Evolutionary conservation across 2,329 filamentous ascomycete species (phyloP).

Genomic region (Furcasterigmium furcatum): DNA sequence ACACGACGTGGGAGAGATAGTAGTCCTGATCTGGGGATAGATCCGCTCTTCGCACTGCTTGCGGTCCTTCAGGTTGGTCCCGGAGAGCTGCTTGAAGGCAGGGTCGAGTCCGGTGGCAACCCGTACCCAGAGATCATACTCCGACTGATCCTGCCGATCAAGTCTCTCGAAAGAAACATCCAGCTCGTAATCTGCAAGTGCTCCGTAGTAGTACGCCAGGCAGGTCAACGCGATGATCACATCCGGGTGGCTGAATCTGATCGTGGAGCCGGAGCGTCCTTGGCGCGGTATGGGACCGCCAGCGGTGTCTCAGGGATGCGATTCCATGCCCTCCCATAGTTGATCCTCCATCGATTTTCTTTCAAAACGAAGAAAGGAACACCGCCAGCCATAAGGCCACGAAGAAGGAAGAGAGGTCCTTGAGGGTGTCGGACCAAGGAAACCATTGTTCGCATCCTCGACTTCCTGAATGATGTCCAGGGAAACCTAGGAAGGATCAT

Average conservation of each 20-base stretch:
- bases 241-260: conserved; percentile 62
- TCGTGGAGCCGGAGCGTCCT: conserved; percentile 50
- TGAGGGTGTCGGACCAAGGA: conserved; percentile 32
- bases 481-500: conserved; percentile 33
- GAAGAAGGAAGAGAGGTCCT: conserved; percentile 40
- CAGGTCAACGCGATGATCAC: conserved; percentile 53
- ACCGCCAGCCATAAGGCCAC: conserved; percentile 53
- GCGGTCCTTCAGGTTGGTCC: conserved; percentile 57
- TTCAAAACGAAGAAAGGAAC: conserved; percentile 50
- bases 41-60: conserved; percentile 41
- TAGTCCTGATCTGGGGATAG: conserved; percentile 58
- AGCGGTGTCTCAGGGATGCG: conserved; percentile 40
- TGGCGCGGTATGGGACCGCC: conserved; percentile 57
- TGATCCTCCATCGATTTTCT: conserved; percentile 61
- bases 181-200: conserved; percentile 48
- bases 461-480: conserved; percentile 25
- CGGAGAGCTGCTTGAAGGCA: conserved; percentile 35
- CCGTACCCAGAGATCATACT: conserved; percentile 49
- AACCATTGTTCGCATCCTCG: conserved; percentile 20
- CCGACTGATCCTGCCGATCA: conserved; percentile 46
- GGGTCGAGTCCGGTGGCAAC: conserved; percentile 26
- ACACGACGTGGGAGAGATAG: conserved; percentile 56
- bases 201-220: conserved; percentile 53
- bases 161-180: conserved; percentile 44
- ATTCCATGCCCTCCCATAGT: conserved; percentile 53